These are phyloP conservation scores for Sugiyamaella marilandica DNA, from an alignment of 805 yeast genomes.

Conservation along the genomic window DNA sequence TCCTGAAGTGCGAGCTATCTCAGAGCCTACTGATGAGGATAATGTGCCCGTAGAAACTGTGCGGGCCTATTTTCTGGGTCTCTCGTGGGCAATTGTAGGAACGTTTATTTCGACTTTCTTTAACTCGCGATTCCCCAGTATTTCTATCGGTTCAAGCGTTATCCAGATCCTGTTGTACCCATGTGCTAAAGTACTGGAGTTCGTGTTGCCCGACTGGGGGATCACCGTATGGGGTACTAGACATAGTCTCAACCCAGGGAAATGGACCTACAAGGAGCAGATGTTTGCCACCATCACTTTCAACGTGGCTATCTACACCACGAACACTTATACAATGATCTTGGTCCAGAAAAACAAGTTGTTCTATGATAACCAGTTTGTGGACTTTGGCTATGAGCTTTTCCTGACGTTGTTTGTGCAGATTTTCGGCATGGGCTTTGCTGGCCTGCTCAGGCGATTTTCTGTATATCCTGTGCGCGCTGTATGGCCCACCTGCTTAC, in stretches of 20 bases:
- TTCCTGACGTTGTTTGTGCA: conserved; percentile 46
- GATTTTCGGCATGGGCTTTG: conserved; percentile 50
- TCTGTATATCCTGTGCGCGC: conserved; percentile 42
- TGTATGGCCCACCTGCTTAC: conserved; percentile 51
- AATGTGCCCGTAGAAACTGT: conserved; percentile 43
- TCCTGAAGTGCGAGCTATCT: conserved; percentile 54
- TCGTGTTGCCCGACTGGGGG: conserved; percentile 45
- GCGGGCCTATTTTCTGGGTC: conserved; percentile 38
- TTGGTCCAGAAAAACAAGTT: conserved; percentile 21
- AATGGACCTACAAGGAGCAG: conserved; percentile 60
- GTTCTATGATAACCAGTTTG: conserved; percentile 29
- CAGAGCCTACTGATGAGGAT: conserved; percentile 48
- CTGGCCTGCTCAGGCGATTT: conserved; percentile 51
- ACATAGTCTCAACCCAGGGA: conserved; percentile 50
- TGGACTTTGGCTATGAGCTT: conserved; percentile 42
- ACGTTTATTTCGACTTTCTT: conserved; percentile 54
- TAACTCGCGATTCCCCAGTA: conserved; percentile 49
- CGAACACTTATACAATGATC: conserved; percentile 16
- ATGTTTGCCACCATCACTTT: conserved; percentile 47
- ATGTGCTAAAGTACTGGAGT: conserved; percentile 42
- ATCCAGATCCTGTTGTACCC: conserved; percentile 47
- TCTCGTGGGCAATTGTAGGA: conserved; percentile 46
- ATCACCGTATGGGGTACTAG: conserved; percentile 39
- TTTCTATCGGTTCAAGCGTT: conserved; percentile 41
- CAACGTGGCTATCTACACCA: neutral